Conservation (phyloP, 768 basidiomycete species). For the Saitozyma sp. region DNA sequence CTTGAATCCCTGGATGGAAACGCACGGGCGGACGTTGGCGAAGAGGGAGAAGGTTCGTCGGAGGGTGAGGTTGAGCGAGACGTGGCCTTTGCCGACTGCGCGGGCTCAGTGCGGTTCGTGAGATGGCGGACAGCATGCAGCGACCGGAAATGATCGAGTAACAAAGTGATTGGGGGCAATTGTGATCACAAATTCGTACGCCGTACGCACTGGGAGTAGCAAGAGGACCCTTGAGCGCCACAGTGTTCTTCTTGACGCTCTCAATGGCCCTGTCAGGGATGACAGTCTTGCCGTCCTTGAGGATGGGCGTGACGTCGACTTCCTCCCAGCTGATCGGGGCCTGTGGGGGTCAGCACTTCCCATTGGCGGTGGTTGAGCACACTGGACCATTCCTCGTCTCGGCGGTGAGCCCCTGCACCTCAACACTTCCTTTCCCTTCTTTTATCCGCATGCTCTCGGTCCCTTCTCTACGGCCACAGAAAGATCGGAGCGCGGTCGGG, state of each 20-base stretch:
- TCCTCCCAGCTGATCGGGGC: conserved; percentile 99
- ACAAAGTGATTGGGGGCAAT: no score
- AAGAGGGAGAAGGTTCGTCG: conserved; percentile 97
- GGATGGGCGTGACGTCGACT: conserved; percentile 89
- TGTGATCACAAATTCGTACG: no score
- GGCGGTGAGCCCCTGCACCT: not conserved
- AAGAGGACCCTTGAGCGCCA: conserved; percentile 95
- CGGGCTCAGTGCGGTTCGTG: conserved; percentile 1
- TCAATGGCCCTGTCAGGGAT: conserved; percentile 89
- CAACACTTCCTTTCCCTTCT: no score
- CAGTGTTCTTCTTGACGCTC: conserved; percentile 93
- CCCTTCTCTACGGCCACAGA: no score
- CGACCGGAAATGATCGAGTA: no score
- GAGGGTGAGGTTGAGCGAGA: conserved; percentile 94
- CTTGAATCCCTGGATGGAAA: conserved; percentile 93
- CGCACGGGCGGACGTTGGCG: conserved; percentile 96
- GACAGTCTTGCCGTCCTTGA: conserved; percentile 93
- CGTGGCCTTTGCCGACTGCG: conserved; percentile 95
- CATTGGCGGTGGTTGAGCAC: not conserved
- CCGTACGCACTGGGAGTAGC: conserved; percentile 84
- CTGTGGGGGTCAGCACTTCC: conserved; percentile 54
- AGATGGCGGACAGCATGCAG: not conserved
- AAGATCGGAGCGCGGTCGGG: no score
- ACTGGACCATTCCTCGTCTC: not conserved
- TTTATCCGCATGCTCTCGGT: no score